Evolutionary conservation across 306 rosid genomes (phyloP).

Genomic region (Vicia sativa): DNA sequence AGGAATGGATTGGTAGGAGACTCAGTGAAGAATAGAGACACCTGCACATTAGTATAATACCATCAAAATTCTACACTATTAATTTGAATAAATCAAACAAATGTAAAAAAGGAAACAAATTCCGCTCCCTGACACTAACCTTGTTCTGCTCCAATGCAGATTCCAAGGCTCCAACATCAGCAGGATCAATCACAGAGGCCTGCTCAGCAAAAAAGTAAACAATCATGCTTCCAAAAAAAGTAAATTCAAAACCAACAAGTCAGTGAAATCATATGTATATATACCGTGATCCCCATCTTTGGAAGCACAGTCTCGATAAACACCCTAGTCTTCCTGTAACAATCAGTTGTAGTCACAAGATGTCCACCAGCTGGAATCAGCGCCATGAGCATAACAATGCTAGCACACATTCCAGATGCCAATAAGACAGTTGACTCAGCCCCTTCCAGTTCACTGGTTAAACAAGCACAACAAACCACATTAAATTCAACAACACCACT

Average conservation of each 20-base stretch:
- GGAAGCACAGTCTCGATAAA: conserved; percentile 88
- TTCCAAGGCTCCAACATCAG: conserved; percentile 73
- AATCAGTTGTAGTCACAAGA: conserved; percentile 91
- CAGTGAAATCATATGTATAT: conserved; percentile 36
- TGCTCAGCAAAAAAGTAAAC: conserved; percentile 42
- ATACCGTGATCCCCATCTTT: conserved; percentile 91
- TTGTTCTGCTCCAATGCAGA: conserved; percentile 72
- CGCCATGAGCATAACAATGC: conserved; percentile 81
- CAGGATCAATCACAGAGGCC: conserved; percentile 88
- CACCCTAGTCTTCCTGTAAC: conserved; percentile 91
- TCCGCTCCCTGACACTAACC: conserved; percentile 51
- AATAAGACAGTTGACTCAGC: conserved; percentile 89
- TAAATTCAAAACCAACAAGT: not conserved
- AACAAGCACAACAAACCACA: conserved; percentile 37
- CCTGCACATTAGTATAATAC: conserved; percentile 53
- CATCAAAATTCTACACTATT: conserved; percentile 18
- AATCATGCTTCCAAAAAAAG: not conserved
- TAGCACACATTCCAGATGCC: conserved; percentile 97
- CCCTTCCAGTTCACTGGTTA: conserved; percentile 84
- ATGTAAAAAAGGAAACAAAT: conserved; percentile 9
- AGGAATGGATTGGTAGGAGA: conserved; percentile 98
- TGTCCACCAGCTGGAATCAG: conserved; percentile 97
- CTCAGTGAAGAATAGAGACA: conserved; percentile 89
- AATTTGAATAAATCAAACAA: conserved; percentile 8
- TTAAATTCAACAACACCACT: conserved; percentile 24